Base-by-base conservation (phyloP, 2,329 filamentous ascomycete genomes). In the Paecilomyces niveus region DNA sequence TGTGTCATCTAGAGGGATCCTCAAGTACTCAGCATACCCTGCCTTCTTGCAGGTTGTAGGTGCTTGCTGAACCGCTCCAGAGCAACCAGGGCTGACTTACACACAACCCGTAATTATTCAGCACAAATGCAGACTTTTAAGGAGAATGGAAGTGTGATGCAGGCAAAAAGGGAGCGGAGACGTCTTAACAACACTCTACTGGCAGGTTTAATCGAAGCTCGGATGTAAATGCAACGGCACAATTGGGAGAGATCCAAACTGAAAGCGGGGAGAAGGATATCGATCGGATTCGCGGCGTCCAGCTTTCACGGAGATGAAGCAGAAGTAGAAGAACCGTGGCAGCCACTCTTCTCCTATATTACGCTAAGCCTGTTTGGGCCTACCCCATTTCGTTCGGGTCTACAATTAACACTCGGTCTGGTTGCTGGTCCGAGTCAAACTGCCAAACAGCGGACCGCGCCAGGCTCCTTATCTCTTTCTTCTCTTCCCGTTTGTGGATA, bases 41-140 rank as follows among this genome's bases (percentile, higher is more conserved):
- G 39, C 39, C 3, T 18, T 7, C n/a, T 18, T 2, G 29, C 24
- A 54, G 24, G 10, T 8, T 6, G n/a, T 45, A 4, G 39, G 39
- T 8, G 21, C 18, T 18, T 18, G 39, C 39, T 45, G n/a, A 18
- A 45, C 39, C 39, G n/a, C n/a, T 18, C 39, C n/a, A 32, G 53
- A 54, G 31, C 10, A 32, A 35, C 10, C 53, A 18, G 51, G 49
- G 32, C 22, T 26, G 35, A 63, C 59, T 63, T 58, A 61, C 61
- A 59, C 56, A 60, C 55, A 56, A 56, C 22, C 54, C 54, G 59
- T 45, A 61, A 61, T 61, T 63, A 61, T 58, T 61, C 61, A 62
- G 59, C 58, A 57, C 56, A 53, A 55, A 59, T 58, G 58, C 61
- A 64, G 63, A 63, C 61, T 64, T 64, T 64, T 67, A 63, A 57